phyloP scores from a whole-genome alignment of 176 grass and related monocot genomes.

The Luzula sylvatica region DNA sequence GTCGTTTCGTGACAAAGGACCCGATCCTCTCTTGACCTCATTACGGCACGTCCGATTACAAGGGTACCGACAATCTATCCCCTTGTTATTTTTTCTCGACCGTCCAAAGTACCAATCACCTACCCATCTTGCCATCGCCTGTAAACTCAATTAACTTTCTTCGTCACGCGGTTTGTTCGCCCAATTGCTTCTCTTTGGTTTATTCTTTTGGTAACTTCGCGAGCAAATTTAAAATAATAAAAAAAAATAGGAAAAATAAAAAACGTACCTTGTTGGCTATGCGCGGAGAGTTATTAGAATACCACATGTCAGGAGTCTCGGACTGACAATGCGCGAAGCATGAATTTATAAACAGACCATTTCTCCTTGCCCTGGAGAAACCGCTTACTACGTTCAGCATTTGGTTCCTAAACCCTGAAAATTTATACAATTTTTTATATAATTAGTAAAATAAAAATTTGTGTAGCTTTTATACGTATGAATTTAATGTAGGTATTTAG shows the following conservation, averaged over 20 bases:
- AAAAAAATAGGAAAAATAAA: background rate
- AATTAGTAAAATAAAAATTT: background rate
- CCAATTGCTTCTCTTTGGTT: too few relatives aligned
- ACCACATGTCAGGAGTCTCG: constrained; percentile 90
- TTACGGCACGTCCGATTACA: background rate
- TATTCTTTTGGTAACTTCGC: too few relatives aligned
- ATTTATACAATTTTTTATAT: background rate
- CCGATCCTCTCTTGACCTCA: background rate
- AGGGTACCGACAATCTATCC: constrained; percentile 18
- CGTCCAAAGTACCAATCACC: constrained; percentile 22
- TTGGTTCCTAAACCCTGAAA: constrained; percentile 76
- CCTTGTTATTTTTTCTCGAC: background rate
- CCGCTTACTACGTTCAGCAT: constrained; percentile 67
- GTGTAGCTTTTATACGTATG: background rate
- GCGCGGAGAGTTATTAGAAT: constrained; percentile 48
- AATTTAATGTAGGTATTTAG: background rate
- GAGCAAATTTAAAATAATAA: too few relatives aligned
- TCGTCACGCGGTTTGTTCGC: too few relatives aligned
- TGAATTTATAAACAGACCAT: constrained; percentile 88
- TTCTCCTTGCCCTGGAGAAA: constrained; percentile 51
- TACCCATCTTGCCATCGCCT: background rate
- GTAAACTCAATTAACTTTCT: too few relatives aligned
- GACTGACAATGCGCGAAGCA: constrained; percentile 99
- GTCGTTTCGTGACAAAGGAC: too few relatives aligned
- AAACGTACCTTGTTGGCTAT: constrained; percentile 67